phyloP scores from a whole-genome alignment of 257 asterid genomes.

The Solanum dulcamara region DNA sequence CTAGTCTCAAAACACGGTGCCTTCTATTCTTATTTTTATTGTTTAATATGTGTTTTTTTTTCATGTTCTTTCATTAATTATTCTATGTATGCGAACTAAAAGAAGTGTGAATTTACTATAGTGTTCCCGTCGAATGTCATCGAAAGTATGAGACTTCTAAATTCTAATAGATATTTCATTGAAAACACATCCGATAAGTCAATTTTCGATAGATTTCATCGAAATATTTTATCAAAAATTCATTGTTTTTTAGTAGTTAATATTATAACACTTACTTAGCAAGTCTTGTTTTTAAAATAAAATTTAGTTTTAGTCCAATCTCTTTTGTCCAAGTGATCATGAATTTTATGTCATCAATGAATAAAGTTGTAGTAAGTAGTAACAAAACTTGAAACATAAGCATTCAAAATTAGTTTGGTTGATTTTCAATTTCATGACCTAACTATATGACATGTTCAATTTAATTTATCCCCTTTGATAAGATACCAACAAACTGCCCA shows the following conservation, averaged over 20 bases:
- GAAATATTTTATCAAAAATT: not conserved
- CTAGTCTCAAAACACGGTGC: not conserved
- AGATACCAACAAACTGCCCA: slow-evolving; percentile 26
- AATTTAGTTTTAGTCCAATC: not conserved
- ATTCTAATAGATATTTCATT: too few species aligned
- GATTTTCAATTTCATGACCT: slow-evolving; percentile 18
- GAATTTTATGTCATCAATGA: not conserved
- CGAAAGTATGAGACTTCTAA: not conserved
- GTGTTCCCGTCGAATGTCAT: not conserved
- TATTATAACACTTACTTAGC: not conserved
- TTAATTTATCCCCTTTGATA: slow-evolving; percentile 17
- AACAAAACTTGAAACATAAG: slow-evolving; percentile 23
- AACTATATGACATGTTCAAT: slow-evolving; percentile 10
- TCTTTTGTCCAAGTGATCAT: not conserved
- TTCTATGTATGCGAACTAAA: not conserved
- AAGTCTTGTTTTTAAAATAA: not conserved
- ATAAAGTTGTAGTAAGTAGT: not conserved
- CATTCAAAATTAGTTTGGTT: slow-evolving; percentile 9
- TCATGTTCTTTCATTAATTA: too few species aligned
- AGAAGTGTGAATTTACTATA: too few species aligned
- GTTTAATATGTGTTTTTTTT: too few species aligned
- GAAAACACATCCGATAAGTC: rapidly evolving
- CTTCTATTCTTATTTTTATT: not conserved
- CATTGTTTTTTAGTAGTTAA: not conserved
- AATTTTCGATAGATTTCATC: not conserved